Evolutionary conservation across 495 filamentous ascomycete species (phyloP).

Genomic region (Aspergillus avenaceus): DNA sequence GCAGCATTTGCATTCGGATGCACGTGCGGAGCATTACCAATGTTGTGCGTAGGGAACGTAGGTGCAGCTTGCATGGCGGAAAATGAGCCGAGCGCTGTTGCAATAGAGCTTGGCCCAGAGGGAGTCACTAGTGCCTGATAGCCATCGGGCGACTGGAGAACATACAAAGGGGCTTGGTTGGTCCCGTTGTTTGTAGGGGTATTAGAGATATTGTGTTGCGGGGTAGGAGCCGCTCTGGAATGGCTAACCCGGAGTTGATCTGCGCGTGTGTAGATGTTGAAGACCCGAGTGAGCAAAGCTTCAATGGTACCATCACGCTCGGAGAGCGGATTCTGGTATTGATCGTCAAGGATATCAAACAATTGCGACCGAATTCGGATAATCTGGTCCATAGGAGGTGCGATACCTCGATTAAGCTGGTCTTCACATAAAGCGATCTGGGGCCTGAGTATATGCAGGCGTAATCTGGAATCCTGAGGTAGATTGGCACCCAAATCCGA

Average conservation of each 20-base stretch:
- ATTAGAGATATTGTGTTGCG: conserved; percentile 2
- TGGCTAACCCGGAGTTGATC: conserved; percentile 22
- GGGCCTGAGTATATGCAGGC: conserved; percentile 22
- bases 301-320: conserved; percentile 20
- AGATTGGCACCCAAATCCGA: conserved; percentile 1
- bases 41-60: neutral
- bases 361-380: conserved; percentile 31
- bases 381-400: conserved; percentile 26
- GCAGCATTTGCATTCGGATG: conserved; percentile 24
- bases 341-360: conserved; percentile 27
- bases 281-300: conserved; percentile 23
- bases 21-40: conserved; percentile 2
- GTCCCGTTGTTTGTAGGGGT: neutral
- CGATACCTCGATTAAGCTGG: conserved; percentile 33
- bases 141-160: conserved; percentile 57
- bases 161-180: conserved; percentile 42
- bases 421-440: conserved; percentile 35
- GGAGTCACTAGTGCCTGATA: conserved; percentile 55
- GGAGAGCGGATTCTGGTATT: conserved; percentile 17
- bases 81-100: conserved; percentile 26
- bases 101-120: conserved; percentile 38
- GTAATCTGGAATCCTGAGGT: conserved; percentile 17
- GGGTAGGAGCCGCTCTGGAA: conserved; percentile 8
- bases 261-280: conserved; percentile 26
- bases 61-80: conserved; percentile 4